A percentile compares a stretch with the other conserved stretches of the same genome.
phyloP scores from a whole-genome alignment of 2,329 filamentous ascomycete species.

The Fusarium sp. region DNA sequence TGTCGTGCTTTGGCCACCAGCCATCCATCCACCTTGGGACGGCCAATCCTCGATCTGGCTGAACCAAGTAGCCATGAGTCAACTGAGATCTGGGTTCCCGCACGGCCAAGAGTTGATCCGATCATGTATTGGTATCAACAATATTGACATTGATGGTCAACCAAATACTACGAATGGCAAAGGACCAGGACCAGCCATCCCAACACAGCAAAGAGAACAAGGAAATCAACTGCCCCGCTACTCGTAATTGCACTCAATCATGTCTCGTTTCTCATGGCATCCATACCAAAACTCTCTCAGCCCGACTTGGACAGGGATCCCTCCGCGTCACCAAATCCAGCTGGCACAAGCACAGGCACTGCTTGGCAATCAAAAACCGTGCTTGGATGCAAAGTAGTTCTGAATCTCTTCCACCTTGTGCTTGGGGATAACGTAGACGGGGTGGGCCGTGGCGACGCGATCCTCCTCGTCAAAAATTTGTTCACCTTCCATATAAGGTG shows the following conservation, averaged over 20 bases:
- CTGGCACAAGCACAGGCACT: slow-evolving; percentile 7
- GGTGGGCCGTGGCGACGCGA: slow-evolving; percentile 78
- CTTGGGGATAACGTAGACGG: slow-evolving; percentile 86
- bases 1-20: slow-evolving; percentile 35
- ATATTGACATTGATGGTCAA: slow-evolving; percentile 1
- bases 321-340: slow-evolving; percentile 2
- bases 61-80: slow-evolving; percentile 12
- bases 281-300: not conserved
- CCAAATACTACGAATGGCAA: not conserved
- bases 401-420: slow-evolving; percentile 73
- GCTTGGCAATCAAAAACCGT: slow-evolving; percentile 62
- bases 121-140: slow-evolving; percentile 23
- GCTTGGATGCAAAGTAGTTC: slow-evolving; percentile 72
- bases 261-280: slow-evolving; percentile 23
- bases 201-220: not conserved
- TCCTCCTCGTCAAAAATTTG: slow-evolving; percentile 80
- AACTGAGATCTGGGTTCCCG: slow-evolving; percentile 18
- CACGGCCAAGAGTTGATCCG: slow-evolving; percentile 25
- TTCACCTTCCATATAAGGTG: slow-evolving; percentile 64
- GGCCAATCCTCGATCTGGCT: slow-evolving; percentile 17
- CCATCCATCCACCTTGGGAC: slow-evolving; percentile 15
- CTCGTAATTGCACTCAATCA: not conserved
- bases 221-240: slow-evolving; percentile 2
- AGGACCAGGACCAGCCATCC: not conserved
- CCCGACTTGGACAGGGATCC: not conserved